Base-by-base conservation (phyloP, 2,329 filamentous ascomycete genomes). In the Penicillium brevicompactum region DNA sequence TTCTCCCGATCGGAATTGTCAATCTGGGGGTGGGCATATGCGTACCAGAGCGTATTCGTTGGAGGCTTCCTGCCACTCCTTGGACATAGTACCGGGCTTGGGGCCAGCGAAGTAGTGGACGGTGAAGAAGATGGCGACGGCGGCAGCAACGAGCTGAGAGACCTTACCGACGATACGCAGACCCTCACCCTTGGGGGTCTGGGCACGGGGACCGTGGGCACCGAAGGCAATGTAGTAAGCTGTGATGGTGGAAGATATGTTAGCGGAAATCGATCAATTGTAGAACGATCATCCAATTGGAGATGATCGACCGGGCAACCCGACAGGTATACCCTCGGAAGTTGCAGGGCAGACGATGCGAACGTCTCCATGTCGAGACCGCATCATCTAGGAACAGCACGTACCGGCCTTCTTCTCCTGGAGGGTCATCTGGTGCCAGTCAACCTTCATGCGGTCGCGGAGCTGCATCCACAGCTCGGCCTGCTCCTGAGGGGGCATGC, bases 211-310 rank as follows among this genome's bases (percentile, higher is more conserved):
- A 56, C 94, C 94, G 79, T 99, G 94, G 72, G 92, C 88, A 65
- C 94, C 94, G 75, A 99, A 99, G 65, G 94, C 92, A 73, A 99
- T 96, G 88, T 90, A 99, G 87, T 97, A 99, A 64, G 94, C 94
- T 99, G 75, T 77, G 66, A 13, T 43, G 53, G 21, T 59, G 37
- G 27, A 42, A 46, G 46, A 58, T 22, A 56, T 27, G 52, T 55
- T 16, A 50, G 45, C 16, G 14, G 18, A 43, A 41, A n/a, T 10
- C 21, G 16, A 8, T 41, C 14, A 2, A 41, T 22, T n/a, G 38
- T n/a, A 34, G 34, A 37, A 27, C 6, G 13, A n/a, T n/a, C 34
- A 37, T 37, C 34, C 27, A 18, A 44, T 51, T 11, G 31, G 43
- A 14, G 45, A 41, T 55, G 18, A 37, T 37, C 24, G 53, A 22